Percentiles rank a stretch among this genome's conserved stretches.
Evolutionary conservation across 257 asterid genomes (phyloP).

Genomic region (Primulina huaijiensis): DNA sequence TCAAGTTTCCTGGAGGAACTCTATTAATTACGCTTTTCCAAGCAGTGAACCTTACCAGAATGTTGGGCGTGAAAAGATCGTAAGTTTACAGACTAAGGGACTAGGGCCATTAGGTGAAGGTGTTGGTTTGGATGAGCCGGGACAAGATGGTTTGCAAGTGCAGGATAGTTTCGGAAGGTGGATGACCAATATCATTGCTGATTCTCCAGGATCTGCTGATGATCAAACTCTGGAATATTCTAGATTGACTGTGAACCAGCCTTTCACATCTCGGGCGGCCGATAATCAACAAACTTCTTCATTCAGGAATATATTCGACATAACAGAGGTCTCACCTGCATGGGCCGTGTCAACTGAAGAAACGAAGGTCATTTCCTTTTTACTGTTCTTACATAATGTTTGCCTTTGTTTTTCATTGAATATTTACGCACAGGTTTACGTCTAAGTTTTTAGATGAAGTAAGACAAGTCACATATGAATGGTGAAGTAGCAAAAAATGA

Average conservation of each 20-base stretch:
- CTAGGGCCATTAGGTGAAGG: conserved; percentile 28
- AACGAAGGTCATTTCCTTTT: conserved; percentile 62
- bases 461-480: not conserved
- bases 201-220: conserved; percentile 54
- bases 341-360: conserved; percentile 79
- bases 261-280: conserved; percentile 34
- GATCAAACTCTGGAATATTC: conserved; percentile 46
- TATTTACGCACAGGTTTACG: not conserved
- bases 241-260: conserved; percentile 35
- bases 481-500: not conserved
- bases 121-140: conserved; percentile 33
- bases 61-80: conserved; percentile 33
- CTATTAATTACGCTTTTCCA: conserved; percentile 32
- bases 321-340: conserved; percentile 77
- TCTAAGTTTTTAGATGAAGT: conserved; percentile 21
- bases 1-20: conserved; percentile 35
- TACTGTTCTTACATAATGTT: conserved; percentile 6
- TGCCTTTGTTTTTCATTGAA: conserved; percentile 5
- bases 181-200: conserved; percentile 47
- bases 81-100: conserved; percentile 32
- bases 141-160: conserved; percentile 46
- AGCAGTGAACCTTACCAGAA: conserved; percentile 36
- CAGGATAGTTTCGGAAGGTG: conserved; percentile 76
- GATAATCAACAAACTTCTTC: conserved; percentile 35
- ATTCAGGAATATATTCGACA: conserved; percentile 49